Percentiles rank a stretch among this genome's conserved stretches.
These are phyloP conservation scores for Paraphoma sp. DNA, from an alignment of 2,329 filamentous ascomycete genomes.

Conservation along the genomic window DNA sequence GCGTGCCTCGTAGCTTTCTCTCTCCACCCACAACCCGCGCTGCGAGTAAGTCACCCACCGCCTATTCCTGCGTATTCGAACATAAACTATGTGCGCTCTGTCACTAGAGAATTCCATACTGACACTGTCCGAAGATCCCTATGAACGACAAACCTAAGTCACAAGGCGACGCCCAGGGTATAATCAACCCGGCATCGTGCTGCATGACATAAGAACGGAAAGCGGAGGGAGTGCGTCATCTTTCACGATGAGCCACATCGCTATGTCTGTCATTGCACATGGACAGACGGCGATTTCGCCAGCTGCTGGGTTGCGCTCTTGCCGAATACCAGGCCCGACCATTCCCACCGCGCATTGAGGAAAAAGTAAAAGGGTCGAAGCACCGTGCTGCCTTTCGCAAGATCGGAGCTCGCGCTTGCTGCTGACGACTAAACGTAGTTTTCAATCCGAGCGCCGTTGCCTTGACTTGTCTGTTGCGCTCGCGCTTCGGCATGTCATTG, in stretches of 20 bases:
- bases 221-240: constrained; percentile 42
- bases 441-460: constrained; percentile 45
- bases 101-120: too few relatives aligned
- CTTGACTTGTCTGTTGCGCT: constrained; percentile 2
- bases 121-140: constrained; percentile 25
- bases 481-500: neutral
- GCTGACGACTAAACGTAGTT: constrained; percentile 40
- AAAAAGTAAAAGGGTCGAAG: constrained; percentile 44
- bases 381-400: constrained; percentile 23
- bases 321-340: constrained; percentile 16
- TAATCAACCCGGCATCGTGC: constrained; percentile 28
- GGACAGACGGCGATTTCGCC: constrained; percentile 17
- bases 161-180: constrained; percentile 27
- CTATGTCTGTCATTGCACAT: constrained; percentile 23
- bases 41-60: constrained; percentile 28
- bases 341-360: constrained; percentile 40
- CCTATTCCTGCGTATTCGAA: too few relatives aligned
- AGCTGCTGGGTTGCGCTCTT: constrained; percentile 21
- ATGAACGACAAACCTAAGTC: constrained; percentile 36
- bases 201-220: constrained; percentile 45
- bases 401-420: constrained; percentile 30
- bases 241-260: constrained; percentile 29
- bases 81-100: too few relatives aligned
- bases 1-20: constrained; percentile 18
- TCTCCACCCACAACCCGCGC: constrained; percentile 32